These are phyloP conservation scores for Nemania serpens DNA, from an alignment of 2,329 filamentous ascomycete genomes.

Conservation along the genomic window DNA sequence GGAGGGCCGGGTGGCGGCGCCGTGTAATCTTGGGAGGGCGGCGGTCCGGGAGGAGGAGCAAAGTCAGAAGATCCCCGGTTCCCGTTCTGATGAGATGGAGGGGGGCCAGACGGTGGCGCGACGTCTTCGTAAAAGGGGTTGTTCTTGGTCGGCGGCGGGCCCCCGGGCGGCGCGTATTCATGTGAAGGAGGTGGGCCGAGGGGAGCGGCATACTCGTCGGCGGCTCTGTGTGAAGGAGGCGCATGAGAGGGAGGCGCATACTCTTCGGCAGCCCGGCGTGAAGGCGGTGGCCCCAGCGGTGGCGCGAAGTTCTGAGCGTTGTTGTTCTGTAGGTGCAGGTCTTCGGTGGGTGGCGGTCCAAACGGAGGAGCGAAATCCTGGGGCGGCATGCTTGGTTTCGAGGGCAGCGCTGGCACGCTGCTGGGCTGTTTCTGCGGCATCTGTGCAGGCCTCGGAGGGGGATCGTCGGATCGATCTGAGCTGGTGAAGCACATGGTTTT, in stretches of 20 bases:
- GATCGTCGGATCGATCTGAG: constrained; percentile 48
- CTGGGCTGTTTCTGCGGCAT: constrained; percentile 32
- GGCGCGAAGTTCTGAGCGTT: constrained; percentile 34
- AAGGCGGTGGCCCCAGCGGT: constrained; percentile 35
- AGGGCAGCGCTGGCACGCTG: constrained; percentile 23
- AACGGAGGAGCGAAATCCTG: constrained; percentile 22
- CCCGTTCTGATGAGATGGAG: constrained; percentile 16
- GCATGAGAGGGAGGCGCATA: constrained; percentile 39
- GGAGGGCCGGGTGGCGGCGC: constrained; percentile 42
- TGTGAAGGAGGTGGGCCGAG: constrained; percentile 31
- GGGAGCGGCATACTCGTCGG: constrained; percentile 22
- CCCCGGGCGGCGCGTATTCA: constrained; percentile 39
- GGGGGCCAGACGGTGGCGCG: constrained; percentile 29
- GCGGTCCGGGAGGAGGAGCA: constrained; percentile 45
- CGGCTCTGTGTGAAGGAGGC: constrained; percentile 18
- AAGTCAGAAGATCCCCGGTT: constrained; percentile 36
- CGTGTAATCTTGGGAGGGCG: constrained; percentile 38
- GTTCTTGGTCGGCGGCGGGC: constrained; percentile 42
- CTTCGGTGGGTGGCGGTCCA: constrained; percentile 16
- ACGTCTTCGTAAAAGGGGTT: constrained; percentile 28
- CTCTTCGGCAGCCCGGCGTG: constrained; percentile 10
- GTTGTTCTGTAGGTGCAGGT: no score
- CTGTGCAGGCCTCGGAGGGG: constrained; percentile 46
- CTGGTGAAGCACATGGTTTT: constrained; percentile 55
- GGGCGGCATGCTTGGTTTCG: constrained; percentile 35